These are phyloP conservation scores for Leishmania martiniquensis DNA, from an alignment of 208 protist species.

Conservation along the genomic window DNA sequence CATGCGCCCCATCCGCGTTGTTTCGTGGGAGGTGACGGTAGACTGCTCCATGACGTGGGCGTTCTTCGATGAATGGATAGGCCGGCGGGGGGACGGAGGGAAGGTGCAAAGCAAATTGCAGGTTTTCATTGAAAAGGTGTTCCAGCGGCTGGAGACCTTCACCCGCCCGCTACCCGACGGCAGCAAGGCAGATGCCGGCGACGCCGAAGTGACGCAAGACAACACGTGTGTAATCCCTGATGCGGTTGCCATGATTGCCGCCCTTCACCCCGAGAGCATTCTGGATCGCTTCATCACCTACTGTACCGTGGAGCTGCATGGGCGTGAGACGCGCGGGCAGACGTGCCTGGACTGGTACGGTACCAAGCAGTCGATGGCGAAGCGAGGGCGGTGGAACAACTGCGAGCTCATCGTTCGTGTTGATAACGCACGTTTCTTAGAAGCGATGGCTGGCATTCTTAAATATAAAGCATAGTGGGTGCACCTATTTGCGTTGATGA, in stretches of 20 bases:
- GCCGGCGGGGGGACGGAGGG: constrained; percentile 13
- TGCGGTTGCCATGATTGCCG: constrained; percentile 71
- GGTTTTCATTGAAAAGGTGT: constrained; percentile 75
- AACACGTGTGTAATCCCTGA: constrained; percentile 85
- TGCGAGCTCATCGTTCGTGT: constrained; percentile 58
- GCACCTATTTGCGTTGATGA: not conserved
- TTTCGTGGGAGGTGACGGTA: constrained; percentile 83
- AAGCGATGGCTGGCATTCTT: constrained; percentile 51
- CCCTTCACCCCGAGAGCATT: constrained; percentile 57
- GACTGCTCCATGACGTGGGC: constrained; percentile 78
- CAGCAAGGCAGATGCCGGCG: constrained; percentile 70
- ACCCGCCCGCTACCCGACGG: constrained; percentile 67
- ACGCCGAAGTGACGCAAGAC: constrained; percentile 77
- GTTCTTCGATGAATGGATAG: constrained; percentile 77
- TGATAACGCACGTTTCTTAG: constrained; percentile 6
- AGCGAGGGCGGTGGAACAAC: constrained; percentile 79
- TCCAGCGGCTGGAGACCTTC: constrained; percentile 73
- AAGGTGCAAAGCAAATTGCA: constrained; percentile 55
- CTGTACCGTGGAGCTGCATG: constrained; percentile 73
- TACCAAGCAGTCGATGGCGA: constrained; percentile 87
- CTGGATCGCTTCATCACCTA: constrained; percentile 70
- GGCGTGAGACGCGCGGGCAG: constrained; percentile 68
- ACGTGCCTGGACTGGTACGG: constrained; percentile 86
- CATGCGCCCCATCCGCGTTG: constrained; percentile 59
- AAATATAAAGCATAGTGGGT: constrained; percentile 23